These are phyloP conservation scores for Phytophthora idaei DNA, from an alignment of 352 stramenopile species.

Conservation along the genomic window DNA sequence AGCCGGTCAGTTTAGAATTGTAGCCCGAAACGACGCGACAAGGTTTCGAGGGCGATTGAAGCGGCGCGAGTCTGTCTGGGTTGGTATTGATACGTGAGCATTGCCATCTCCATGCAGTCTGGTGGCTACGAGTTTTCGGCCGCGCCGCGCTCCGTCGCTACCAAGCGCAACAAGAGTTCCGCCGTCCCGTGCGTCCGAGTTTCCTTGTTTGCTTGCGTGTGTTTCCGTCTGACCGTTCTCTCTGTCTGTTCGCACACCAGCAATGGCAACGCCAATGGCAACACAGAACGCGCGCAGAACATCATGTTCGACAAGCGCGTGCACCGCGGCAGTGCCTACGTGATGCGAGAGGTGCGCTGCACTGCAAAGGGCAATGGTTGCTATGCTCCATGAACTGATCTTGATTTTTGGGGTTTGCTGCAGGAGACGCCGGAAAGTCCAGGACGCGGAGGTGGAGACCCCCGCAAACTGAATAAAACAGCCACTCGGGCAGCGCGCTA, in stretches of 20 bases:
- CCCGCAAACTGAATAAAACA: slow-evolving; percentile 25
- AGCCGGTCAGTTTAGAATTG: background rate
- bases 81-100: slow-evolving; percentile 1
- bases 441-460: slow-evolving; percentile 5
- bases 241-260: background rate
- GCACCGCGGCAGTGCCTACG: slow-evolving; percentile 94
- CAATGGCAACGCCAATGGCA: slow-evolving; percentile 27
- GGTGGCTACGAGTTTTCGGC: slow-evolving; percentile 77
- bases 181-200: slow-evolving; percentile 33
- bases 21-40: slow-evolving; percentile 21
- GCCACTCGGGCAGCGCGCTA: slow-evolving; percentile 22
- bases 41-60: slow-evolving; percentile 23
- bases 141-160: slow-evolving; percentile 71
- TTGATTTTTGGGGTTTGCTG: slow-evolving; percentile 1
- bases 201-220: background rate
- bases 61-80: background rate
- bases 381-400: background rate
- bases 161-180: slow-evolving; percentile 67
- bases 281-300: slow-evolving; percentile 74
- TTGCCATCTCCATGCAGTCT: slow-evolving; percentile 42
- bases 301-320: slow-evolving; percentile 96
- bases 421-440: slow-evolving; percentile 48
- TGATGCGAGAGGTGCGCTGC: slow-evolving; percentile 54
- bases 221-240: background rate
- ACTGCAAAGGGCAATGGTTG: background rate